Evolutionary conservation across 2,329 filamentous ascomycete species (phyloP), one percentile per base, ranked within the genome.

Genomic region (Ascochyta fabae): DNA sequence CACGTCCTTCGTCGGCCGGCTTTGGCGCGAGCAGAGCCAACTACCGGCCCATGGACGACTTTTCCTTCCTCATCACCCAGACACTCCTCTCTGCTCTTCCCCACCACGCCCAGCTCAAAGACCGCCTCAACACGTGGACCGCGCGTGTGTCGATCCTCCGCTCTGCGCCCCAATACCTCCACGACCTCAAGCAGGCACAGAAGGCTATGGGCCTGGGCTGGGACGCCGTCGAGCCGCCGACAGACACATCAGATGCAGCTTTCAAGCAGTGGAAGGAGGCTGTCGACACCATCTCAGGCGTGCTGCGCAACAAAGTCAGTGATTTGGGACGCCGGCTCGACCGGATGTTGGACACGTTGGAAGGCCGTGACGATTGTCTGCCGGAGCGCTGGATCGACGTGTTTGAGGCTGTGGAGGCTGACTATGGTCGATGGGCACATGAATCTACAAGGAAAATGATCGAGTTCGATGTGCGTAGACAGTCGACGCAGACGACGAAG

Each of bases 31-130:
- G 29, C 22, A 67, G 71, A 42, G 67, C 66, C 27, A 78, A 80
- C 38, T 90, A 90, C 74, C 85, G 84, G 59, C 87, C 84, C 58
- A 86, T 98, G 81, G 92, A 95, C 66, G 95, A 98, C 74, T 86
- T 96, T 67, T 93, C 92, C 8, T 91, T 94, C 23, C 84, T 98
- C 42, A 85, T 98, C 53, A 97, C 95, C 1, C 91, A 93, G 26
- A 96, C 94, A 31, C 90, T 96, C 16, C 78, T 99, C n/a, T 91
- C 95, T 70, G 87, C 92, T 3, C 81, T 99, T 19, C 95, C 95
- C 1, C 88, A 90, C 56, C 78, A 97, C 38, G 89, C 91, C 9
- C 87, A 84, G 50, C 77, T 99, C 22, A 87, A 86, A 50, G 83
- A 84, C 8, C 77, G 96, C n/a, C 80, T 98, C 45, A 85, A 87